phyloP scores from a whole-genome alignment of 2,329 filamentous ascomycete genomes.

The Trichoderma endophyticum region DNA sequence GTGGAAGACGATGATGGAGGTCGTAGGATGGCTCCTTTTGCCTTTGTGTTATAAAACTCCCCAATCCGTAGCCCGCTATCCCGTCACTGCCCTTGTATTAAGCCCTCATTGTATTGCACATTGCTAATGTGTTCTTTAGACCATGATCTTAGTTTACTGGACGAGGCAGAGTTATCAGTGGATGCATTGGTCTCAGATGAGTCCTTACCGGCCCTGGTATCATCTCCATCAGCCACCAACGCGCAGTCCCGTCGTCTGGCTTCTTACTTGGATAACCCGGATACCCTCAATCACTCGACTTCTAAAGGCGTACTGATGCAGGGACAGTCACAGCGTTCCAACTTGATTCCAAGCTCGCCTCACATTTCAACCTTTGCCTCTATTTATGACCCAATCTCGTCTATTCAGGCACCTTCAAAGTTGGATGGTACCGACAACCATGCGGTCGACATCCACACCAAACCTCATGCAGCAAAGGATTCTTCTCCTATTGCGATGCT shows the following conservation, averaged over 20 bases:
- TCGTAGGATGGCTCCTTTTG: conserved; percentile 47
- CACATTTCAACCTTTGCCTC: conserved; percentile 28
- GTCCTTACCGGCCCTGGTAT: conserved; percentile 22
- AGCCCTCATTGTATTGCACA: conserved; percentile 14
- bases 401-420: conserved; percentile 35
- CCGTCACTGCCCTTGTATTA: not conserved
- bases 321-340: conserved; percentile 22
- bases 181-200: conserved; percentile 67
- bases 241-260: conserved; percentile 23
- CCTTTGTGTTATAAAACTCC: conserved; percentile 43
- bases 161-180: conserved; percentile 61
- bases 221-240: not conserved
- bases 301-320: conserved; percentile 24
- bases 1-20: conserved; percentile 63
- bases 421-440: conserved; percentile 27
- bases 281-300: conserved; percentile 16
- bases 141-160: conserved; percentile 58
- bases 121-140: conserved; percentile 53
- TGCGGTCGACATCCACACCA: conserved; percentile 35
- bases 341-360: conserved; percentile 28
- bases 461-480: not conserved
- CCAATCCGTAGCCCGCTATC: conserved; percentile 10
- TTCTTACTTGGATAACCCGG: not conserved
- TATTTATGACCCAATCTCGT: conserved; percentile 29
- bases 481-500: not conserved